Base-by-base conservation (phyloP, 2,329 filamentous ascomycete species). In the Calonectria pauciramosa region DNA sequence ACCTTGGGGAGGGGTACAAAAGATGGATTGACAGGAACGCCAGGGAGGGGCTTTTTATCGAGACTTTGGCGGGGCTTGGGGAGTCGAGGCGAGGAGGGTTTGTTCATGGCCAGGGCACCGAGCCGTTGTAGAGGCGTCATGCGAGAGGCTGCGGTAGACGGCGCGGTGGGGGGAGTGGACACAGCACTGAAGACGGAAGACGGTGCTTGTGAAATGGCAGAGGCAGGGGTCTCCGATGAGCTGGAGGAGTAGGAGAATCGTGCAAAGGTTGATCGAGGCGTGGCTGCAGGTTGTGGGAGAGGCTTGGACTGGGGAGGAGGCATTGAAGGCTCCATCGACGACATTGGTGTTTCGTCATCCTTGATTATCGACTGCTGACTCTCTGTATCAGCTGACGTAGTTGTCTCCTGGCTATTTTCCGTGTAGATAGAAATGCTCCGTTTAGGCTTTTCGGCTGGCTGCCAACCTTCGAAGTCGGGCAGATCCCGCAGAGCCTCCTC, bases 1-100 rank as follows among this genome's bases (percentile, higher is more conserved):
- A 90, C 89, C 71, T 87, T 89, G 1, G 90, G 90, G 11, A 92
- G 83, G 0, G 90, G 89, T 8, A 92, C 86, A 77, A 90, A 90
- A 0, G 89, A 85, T 3, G 90, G 89, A 75, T 92, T 90, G 47
- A 90, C 82, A 1, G 88, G 86, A 3, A 88, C 73, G 10, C 83
- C 83, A 13, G 84, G 81, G 5, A 85, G 77, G 52, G 82, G 83
- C 49, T 78, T 79, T 26, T 73, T 78, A 47, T 71, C 75, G 69
- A 72, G 72, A 71, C 77, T 81, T 34, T 78, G 71, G 51, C 79
- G 80, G 7, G 83, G 78, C 74, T 82, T 82, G n/a, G 81, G 75
- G 20, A 80, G 74, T 41, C 80, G 82, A 14, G 83, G 82, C 11
- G 84, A 82, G 73, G 77, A 75, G 30, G 80, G 73, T 1, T 68